These are phyloP conservation scores for Ceratocystis colombiana DNA, from an alignment of 2,329 filamentous ascomycete species.

Conservation along the genomic window DNA sequence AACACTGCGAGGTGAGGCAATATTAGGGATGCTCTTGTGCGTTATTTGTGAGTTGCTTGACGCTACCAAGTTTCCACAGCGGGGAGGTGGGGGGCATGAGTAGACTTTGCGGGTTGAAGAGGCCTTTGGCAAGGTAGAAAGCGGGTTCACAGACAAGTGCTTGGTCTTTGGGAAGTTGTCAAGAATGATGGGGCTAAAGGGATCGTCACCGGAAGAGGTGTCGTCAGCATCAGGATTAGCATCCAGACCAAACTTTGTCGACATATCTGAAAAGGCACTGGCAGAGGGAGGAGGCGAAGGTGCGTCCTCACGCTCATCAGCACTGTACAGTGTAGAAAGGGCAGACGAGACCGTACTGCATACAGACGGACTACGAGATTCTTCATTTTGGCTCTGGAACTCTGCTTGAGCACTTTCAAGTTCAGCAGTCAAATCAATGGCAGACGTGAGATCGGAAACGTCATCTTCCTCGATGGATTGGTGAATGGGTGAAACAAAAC, in stretches of 20 bases:
- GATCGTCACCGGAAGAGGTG: slow-evolving; percentile 13
- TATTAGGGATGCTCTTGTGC: not conserved
- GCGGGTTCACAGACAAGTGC: slow-evolving; percentile 19
- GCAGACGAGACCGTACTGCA: slow-evolving; percentile 43
- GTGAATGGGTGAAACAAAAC: slow-evolving; percentile 17
- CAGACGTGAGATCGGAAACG: not conserved
- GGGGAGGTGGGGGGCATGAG: slow-evolving; percentile 22
- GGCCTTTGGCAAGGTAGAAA: not conserved
- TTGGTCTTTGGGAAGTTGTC: slow-evolving; percentile 23
- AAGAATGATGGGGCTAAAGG: slow-evolving; percentile 16
- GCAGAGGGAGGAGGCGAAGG: slow-evolving; percentile 14
- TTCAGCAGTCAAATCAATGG: slow-evolving; percentile 1
- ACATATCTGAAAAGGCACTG: slow-evolving; percentile 16
- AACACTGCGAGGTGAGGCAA: not conserved
- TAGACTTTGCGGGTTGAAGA: slow-evolving; percentile 16
- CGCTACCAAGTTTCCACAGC: not conserved
- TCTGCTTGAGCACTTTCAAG: not conserved
- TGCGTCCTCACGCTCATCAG: slow-evolving; percentile 39
- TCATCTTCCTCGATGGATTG: slow-evolving; percentile 13
- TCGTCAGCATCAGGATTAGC: slow-evolving; percentile 3
- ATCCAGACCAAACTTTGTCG: slow-evolving; percentile 17
- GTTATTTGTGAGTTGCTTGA: not conserved
- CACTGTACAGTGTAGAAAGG: slow-evolving; percentile 48
- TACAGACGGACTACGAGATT: slow-evolving; percentile 16
- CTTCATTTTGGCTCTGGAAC: not conserved